These are phyloP conservation scores for Excoecaria agallocha DNA, from an alignment of 345 rosid species.

Conservation along the genomic window DNA sequence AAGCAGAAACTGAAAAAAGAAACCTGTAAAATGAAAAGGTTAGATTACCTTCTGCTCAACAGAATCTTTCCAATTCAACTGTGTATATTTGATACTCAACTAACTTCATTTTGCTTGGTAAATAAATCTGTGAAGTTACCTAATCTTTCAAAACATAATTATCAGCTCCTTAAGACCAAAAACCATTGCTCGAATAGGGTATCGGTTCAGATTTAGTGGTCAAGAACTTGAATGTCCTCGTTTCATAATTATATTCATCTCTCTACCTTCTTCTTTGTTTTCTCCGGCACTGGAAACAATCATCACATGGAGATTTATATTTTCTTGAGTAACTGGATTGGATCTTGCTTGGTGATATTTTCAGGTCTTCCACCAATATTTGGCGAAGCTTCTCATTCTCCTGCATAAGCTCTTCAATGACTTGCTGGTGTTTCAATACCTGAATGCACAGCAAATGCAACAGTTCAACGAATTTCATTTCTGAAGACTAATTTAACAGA, in stretches of 20 bases:
- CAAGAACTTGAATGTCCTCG: slow-evolving; percentile 2
- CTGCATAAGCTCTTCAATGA: slow-evolving; percentile 69
- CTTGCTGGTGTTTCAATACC: slow-evolving; percentile 79
- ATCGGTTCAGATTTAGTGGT: not conserved
- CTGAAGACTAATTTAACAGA: not conserved
- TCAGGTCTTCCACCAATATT: slow-evolving; percentile 73
- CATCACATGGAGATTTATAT: slow-evolving; percentile 45
- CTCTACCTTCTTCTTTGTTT: slow-evolving; percentile 65
- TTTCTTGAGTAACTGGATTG: slow-evolving; percentile 40
- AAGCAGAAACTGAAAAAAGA: not conserved
- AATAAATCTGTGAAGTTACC: not conserved
- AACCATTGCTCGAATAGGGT: not conserved
- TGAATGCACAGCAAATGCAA: slow-evolving; percentile 19
- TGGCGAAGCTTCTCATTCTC: slow-evolving; percentile 76
- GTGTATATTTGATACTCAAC: slow-evolving; percentile 3
- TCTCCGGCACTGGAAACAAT: slow-evolving; percentile 89
- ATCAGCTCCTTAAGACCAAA: slow-evolving; percentile 1
- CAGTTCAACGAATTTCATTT: not conserved
- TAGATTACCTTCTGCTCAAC: slow-evolving; percentile 11
- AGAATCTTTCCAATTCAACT: slow-evolving; percentile 3
- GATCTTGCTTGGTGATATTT: slow-evolving; percentile 67
- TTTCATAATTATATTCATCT: not conserved
- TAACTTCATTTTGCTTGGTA: not conserved
- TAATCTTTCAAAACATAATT: not conserved
- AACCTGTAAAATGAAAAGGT: not conserved